Conservation (phyloP, 192 early-diverging fungal species). For the Entomortierella parvispora region DNA sequence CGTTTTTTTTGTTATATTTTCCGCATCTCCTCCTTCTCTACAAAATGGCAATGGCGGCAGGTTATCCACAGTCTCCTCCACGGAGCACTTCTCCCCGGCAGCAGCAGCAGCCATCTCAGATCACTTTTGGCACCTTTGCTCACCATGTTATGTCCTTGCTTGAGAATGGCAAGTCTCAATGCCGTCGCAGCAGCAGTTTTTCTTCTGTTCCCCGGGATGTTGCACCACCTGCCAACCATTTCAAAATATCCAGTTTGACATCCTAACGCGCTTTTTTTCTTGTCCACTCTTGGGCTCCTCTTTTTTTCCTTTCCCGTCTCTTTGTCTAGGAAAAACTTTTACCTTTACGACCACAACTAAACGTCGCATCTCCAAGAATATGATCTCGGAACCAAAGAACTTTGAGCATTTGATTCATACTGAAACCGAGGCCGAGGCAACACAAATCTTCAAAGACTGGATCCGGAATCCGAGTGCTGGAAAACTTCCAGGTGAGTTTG, state of each 20-base stretch:
- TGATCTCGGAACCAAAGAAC: constrained; percentile 53
- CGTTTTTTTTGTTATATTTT: too few relatives aligned
- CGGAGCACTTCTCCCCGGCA: constrained; percentile 19
- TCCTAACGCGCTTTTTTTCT: too few relatives aligned
- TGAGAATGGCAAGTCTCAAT: constrained; percentile 46
- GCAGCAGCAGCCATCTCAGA: constrained; percentile 43
- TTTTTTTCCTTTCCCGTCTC: neutral
- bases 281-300: too few relatives aligned
- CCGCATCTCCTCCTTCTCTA: too few relatives aligned
- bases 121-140: constrained; percentile 51
- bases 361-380: constrained; percentile 48
- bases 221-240: neutral
- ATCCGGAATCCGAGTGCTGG: constrained; percentile 39
- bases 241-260: too few relatives aligned
- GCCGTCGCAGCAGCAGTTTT: neutral
- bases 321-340: constrained; percentile 37
- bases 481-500: constrained; percentile 54
- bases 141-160: constrained; percentile 46
- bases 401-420: constrained; percentile 58
- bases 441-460: constrained; percentile 49
- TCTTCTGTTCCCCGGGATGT: neutral
- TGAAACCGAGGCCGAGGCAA: constrained; percentile 51
- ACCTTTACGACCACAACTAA: constrained; percentile 35
- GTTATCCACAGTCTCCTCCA: constrained; percentile 28
- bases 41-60: constrained; percentile 51